Base-by-base conservation (phyloP, 495 filamentous ascomycete genomes). In the Penicillium parvum region DNA sequence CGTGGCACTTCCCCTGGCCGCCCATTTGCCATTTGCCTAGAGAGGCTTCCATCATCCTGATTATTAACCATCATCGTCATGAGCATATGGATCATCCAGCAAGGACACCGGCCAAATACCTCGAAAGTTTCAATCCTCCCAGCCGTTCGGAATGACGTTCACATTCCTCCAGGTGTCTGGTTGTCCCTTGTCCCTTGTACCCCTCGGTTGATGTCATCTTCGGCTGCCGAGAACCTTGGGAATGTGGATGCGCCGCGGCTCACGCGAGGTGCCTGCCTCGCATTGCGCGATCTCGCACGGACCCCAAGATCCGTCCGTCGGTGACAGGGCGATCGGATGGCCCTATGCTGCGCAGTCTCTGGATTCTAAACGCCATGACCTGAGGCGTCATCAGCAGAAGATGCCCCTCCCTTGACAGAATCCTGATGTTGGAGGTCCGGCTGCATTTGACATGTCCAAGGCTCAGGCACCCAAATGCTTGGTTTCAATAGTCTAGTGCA, bases 61-160 rank as follows among this genome's bases (percentile, higher is more conserved):
- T n/a, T n/a, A n/a, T n/a, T n/a, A n/a, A n/a, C n/a, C n/a, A n/a
- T n/a, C n/a, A n/a, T n/a, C n/a, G n/a, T n/a, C n/a, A n/a, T n/a
- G n/a, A n/a, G n/a, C n/a, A n/a, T n/a, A n/a, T n/a, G n/a, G n/a
- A n/a, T n/a, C n/a, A n/a, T n/a, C n/a, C n/a, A n/a, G n/a, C n/a
- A n/a, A n/a, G n/a, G n/a, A n/a, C n/a, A n/a, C n/a, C n/a, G n/a
- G n/a, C n/a, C n/a, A n/a, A n/a, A n/a, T n/a, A n/a, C n/a, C n/a
- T n/a, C n/a, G n/a, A n/a, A n/a, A n/a, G n/a, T 29, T n/a, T 21
- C 26, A 4, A 15, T 7, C 11, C 14, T 10, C 15, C 32, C 41
- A 40, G 36, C 28, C 42, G 25, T 38, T 43, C 9, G 53, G 49
- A 56, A 56, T 56, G 50, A 53, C 50, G 45, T 45, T 37, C 1